Base-by-base conservation (phyloP, 2,329 filamentous ascomycete species). In the Westerdykella ornata region DNA sequence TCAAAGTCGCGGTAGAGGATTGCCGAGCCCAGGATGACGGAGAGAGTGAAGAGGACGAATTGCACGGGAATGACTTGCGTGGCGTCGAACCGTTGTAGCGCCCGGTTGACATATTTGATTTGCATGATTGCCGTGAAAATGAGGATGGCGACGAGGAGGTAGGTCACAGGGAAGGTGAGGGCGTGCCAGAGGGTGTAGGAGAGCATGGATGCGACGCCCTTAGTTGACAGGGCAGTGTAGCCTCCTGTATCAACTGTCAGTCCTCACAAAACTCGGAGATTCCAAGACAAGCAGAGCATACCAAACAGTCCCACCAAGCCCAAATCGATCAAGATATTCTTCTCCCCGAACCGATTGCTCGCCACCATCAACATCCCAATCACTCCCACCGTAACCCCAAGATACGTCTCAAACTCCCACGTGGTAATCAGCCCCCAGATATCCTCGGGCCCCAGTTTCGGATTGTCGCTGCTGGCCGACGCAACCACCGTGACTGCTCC, bases 21-120 rank as follows among this genome's bases (percentile, higher is more conserved):
- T 1, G 90, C 90, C 56, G 89, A 96, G 42, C 92, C 92, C 38
- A 95, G 75, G 53, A 98, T 97, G 48, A 97, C 92, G 5, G 86
- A 94, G 6, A 98, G 74, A 0, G 92, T 98, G 65, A 98, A 98
- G 48, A 94, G 78, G 37, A 98, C 92, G 56, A 98, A 98, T 59
- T 98, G 92, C 12, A 92, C 92, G 0, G 92, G 92, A 48, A 98
- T 98, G 53, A 98, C 92, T 63, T 96, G 88, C 0, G 92, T 98
- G 5, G 92, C 95, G 65, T 96, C 88, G 70, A 97, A 98, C 35
- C 86, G 81, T 63, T 96, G 89, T 39, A 98, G 73, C 1, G 84
- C 82, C 38, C 80, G 85, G 69, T 97, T 98, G 62, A 98, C 78
- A 62, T 97, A 98, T 61, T 88, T 90, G 54, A 98, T 90, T 68